A percentile compares a stretch with the other conserved stretches of the same genome.
These are phyloP conservation scores for Fusarium marasasianum DNA, from an alignment of 2,329 filamentous ascomycete genomes.

Conservation along the genomic window DNA sequence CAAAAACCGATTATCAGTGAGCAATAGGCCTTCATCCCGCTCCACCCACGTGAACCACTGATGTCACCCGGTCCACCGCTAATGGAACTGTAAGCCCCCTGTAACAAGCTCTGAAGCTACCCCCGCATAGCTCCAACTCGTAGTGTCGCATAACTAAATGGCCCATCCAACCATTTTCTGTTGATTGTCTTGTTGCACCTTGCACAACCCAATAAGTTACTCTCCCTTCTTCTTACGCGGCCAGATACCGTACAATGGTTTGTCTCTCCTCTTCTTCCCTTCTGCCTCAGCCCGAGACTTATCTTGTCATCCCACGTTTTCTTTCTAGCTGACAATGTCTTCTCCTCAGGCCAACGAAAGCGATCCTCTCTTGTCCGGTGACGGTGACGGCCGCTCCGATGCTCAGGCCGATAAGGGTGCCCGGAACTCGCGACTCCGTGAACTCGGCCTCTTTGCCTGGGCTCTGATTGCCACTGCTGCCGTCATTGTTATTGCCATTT, in stretches of 20 bases:
- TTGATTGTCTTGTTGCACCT: background rate
- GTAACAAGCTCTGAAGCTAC: constrained; percentile 12
- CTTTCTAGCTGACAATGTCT: constrained; percentile 24
- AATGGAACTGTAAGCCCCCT: constrained; percentile 10
- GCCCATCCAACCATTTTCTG: constrained; percentile 5
- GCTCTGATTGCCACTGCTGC: constrained; percentile 81
- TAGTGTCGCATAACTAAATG: constrained; percentile 4
- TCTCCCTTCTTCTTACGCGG: constrained; percentile 16
- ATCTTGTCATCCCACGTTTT: background rate
- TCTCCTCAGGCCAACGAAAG: constrained; percentile 51
- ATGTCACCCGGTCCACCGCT: constrained; percentile 31
- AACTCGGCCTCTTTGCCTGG: constrained; percentile 83
- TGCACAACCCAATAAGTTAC: constrained; percentile 3
- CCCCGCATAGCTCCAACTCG: constrained; percentile 8
- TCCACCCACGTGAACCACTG: constrained; percentile 18
- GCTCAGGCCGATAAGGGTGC: constrained; percentile 31
- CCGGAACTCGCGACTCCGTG: constrained; percentile 63
- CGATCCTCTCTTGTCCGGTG: constrained; percentile 54
- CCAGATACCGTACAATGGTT: constrained; percentile 30
- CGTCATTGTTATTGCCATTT: constrained; percentile 83
- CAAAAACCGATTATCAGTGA: background rate
- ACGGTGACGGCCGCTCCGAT: constrained; percentile 46
- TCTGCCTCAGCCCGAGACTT: constrained; percentile 1
- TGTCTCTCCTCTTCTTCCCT: constrained; percentile 7
- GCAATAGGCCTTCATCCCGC: constrained; percentile 15